Percentiles rank a stretch among this genome's conserved stretches.
These are phyloP conservation scores for Huiozyma sinensis DNA, from an alignment of 805 yeast species.

Conservation along the genomic window DNA sequence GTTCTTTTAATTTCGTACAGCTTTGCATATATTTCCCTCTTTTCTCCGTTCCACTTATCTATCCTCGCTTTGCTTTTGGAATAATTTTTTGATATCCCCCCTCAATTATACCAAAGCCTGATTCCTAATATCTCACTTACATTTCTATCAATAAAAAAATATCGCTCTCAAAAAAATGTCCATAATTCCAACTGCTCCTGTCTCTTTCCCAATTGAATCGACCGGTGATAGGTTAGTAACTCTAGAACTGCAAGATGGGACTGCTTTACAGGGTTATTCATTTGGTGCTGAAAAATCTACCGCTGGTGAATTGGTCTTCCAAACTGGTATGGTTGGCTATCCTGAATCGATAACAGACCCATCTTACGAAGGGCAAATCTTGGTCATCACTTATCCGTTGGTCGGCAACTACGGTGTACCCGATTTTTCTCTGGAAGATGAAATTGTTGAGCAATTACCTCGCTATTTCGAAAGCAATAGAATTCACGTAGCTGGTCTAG, in stretches of 20 bases:
- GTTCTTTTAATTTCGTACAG: no score
- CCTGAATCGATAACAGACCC: constrained; percentile 98
- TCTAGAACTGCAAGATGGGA: constrained; percentile 80
- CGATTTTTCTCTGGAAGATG: constrained; percentile 68
- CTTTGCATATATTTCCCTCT: neutral
- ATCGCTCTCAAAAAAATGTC: constrained; percentile 23
- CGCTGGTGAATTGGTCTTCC: constrained; percentile 98
- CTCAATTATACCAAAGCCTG: neutral
- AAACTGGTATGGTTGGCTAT: constrained; percentile 99
- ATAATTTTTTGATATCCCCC: neutral
- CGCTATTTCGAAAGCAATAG: constrained; percentile 85
- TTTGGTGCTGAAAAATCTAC: constrained; percentile 85
- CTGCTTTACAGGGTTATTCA: constrained; percentile 85
- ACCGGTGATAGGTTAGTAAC: constrained; percentile 77
- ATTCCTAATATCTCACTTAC: no score
- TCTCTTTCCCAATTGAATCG: constrained; percentile 81
- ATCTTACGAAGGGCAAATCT: constrained; percentile 93
- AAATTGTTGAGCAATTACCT: constrained; percentile 65
- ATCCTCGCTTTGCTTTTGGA: neutral
- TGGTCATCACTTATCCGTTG: constrained; percentile 91
- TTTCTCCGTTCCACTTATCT: neutral
- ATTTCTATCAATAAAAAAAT: neutral
- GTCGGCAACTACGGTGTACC: constrained; percentile 99
- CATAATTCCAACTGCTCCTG: constrained; percentile 59
- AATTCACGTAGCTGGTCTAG: constrained; percentile 93